Evolutionary conservation across 1,139 yeast species (phyloP), one percentile per base, ranked within the genome.

Genomic region (Meyerozyma elateridarum): DNA sequence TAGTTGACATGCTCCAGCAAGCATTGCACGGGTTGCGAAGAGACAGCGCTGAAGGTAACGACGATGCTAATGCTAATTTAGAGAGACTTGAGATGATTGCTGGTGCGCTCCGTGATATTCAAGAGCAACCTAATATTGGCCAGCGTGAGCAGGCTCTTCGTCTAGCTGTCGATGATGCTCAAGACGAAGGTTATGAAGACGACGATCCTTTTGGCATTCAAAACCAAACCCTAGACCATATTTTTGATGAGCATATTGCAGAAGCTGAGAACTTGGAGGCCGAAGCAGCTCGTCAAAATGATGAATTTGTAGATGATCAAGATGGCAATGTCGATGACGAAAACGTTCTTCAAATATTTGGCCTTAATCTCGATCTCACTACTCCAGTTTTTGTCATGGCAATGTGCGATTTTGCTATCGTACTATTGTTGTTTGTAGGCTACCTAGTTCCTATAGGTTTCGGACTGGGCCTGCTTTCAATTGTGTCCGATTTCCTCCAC

Each of bases 401-500:
- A 2, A 27, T 64, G 18, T 58, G 74, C 21, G 70, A 76, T 39
- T 44, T 64, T 2, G 52, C 73, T 15, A 59, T 74, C 6, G 50
- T 70, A 1, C 51, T 61, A 1, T 71, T 69, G 33, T 48, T 78
- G 29, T 59, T 71, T 21, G 33, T 64, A 5, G 59, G 76, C 3
- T 80, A 78, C 45, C 59, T 73, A 22, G 41, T 77, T 2, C 88
- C 88, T 1, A 73, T 78, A 5, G 44, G 69, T 26, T 33, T 73
- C 8, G n/a, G n/a, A n/a, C n/a, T n/a, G n/a, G n/a, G n/a, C n/a
- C n/a, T n/a, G n/a, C n/a, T n/a, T n/a, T n/a, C n/a, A n/a, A n/a
- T n/a, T n/a, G n/a, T n/a, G n/a, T n/a, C n/a, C n/a, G n/a, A n/a
- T n/a, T n/a, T n/a, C n/a, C n/a, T n/a, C n/a, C n/a, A n/a, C n/a